Evolutionary conservation across 2,329 filamentous ascomycete genomes (phyloP).

Genomic region (Trichothecium sympodiale): DNA sequence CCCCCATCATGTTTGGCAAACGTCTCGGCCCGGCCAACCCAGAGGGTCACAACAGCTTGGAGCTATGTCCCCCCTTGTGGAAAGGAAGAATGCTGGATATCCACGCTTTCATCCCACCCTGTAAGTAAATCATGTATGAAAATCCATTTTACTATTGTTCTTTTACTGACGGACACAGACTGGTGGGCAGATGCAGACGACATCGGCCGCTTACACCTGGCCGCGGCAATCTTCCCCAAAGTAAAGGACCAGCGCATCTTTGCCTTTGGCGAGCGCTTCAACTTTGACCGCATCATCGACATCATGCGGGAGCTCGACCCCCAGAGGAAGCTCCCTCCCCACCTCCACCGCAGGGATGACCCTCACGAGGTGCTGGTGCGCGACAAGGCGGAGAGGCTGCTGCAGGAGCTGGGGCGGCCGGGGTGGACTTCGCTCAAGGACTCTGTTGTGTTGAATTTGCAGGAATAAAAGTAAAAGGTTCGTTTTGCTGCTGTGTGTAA

Average conservation of each 20-base stretch:
- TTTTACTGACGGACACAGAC: too few species aligned
- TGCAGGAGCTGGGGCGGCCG: conserved; percentile 7
- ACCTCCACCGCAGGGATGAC: conserved; percentile 11
- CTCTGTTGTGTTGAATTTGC: background rate
- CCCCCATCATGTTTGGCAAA: conserved; percentile 15
- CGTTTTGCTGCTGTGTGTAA: too few species aligned
- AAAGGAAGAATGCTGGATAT: conserved; percentile 7
- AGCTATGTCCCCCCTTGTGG: conserved; percentile 10
- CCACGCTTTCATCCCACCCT: too few species aligned
- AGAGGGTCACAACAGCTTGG: conserved; percentile 12
- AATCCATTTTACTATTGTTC: too few species aligned
- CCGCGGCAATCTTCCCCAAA: conserved; percentile 32
- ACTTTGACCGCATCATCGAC: conserved; percentile 28
- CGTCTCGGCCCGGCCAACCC: conserved; percentile 10
- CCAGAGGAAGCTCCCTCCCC: conserved; percentile 8
- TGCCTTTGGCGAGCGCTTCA: conserved; percentile 35
- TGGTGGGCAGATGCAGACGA: conserved; percentile 37
- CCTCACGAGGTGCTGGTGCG: conserved; percentile 5
- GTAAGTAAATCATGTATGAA: too few species aligned
- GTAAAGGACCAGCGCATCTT: conserved; percentile 41
- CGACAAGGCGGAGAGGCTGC: conserved; percentile 9
- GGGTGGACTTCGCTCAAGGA: conserved; percentile 10
- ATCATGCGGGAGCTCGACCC: conserved; percentile 14
- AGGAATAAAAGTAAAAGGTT: too few species aligned
- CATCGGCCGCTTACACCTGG: conserved; percentile 37